These are phyloP conservation scores for Solanum pennellii DNA, from an alignment of 257 asterid genomes.

Conservation along the genomic window DNA sequence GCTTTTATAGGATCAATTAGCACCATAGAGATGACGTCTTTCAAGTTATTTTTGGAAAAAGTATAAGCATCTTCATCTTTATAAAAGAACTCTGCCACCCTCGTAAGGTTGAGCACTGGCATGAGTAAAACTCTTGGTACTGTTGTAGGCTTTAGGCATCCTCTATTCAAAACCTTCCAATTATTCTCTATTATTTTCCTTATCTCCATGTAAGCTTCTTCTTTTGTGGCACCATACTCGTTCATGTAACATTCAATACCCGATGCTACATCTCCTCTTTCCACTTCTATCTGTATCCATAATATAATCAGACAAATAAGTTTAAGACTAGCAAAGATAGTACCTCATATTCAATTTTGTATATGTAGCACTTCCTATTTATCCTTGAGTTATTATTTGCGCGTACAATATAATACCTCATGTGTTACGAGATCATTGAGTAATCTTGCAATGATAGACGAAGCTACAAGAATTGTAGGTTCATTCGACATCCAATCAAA, in stretches of 20 bases:
- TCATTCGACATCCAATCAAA: slow-evolving; percentile 19
- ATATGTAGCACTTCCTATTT: neutral
- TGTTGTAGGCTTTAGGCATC: neutral
- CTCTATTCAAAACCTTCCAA: slow-evolving; percentile 19
- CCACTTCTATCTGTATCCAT: neutral
- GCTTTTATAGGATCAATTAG: neutral
- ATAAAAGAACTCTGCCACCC: slow-evolving; percentile 2
- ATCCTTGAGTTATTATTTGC: neutral
- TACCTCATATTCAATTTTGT: neutral
- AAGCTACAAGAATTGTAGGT: slow-evolving; percentile 9
- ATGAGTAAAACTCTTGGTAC: neutral
- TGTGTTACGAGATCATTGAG: slow-evolving; percentile 16
- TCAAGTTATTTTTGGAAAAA: slow-evolving; percentile 1
- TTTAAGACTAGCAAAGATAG: no score
- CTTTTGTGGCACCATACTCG: neutral
- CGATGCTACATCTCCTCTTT: neutral
- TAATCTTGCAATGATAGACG: slow-evolving; percentile 13
- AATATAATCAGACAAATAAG: neutral
- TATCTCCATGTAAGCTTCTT: neutral
- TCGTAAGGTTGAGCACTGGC: slow-evolving; percentile 1
- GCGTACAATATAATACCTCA: neutral
- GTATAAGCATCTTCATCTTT: slow-evolving; percentile 11
- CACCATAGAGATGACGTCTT: neutral
- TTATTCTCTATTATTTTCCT: neutral
- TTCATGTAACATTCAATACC: neutral